Evolutionary conservation across 2,329 filamentous ascomycete genomes (phyloP).

Genomic region (Tolypocladium pustulatum): DNA sequence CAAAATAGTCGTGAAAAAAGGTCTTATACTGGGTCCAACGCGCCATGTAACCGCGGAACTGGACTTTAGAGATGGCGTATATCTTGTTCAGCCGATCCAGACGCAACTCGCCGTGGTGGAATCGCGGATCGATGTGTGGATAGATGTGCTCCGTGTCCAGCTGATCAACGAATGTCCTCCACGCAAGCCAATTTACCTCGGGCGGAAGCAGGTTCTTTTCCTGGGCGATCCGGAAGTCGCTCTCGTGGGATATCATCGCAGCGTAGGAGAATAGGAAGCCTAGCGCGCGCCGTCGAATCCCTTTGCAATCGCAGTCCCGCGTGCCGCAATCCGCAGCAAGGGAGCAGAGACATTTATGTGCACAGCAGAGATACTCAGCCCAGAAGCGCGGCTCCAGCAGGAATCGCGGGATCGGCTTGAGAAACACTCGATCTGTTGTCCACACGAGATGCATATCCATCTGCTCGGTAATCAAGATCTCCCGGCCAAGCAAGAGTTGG

Average conservation of each 20-base stretch:
- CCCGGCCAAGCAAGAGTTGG: constrained; percentile 12
- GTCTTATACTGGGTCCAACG: constrained; percentile 21
- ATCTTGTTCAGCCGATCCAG: constrained; percentile 26
- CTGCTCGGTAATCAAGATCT: constrained; percentile 16
- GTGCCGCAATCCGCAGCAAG: not conserved
- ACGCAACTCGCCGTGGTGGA: constrained; percentile 30
- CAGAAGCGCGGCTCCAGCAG: constrained; percentile 16
- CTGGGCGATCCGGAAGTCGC: constrained; percentile 23
- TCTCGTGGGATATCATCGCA: constrained; percentile 18
- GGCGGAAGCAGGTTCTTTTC: constrained; percentile 20
- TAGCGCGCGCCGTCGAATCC: not conserved
- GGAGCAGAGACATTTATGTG: not conserved
- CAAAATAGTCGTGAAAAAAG: constrained; percentile 32
- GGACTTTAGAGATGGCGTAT: constrained; percentile 17
- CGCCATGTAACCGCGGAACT: constrained; percentile 13
- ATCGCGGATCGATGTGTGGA: constrained; percentile 23
- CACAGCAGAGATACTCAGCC: not conserved
- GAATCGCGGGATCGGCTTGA: constrained; percentile 24
- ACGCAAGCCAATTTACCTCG: constrained; percentile 22
- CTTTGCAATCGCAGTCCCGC: not conserved
- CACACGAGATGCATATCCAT: constrained; percentile 22
- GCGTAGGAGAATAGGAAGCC: constrained; percentile 6
- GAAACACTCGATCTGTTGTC: constrained; percentile 13
- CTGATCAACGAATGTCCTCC: constrained; percentile 17
- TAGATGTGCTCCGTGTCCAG: constrained; percentile 19